Evolutionary conservation across 2,329 filamentous ascomycete species (phyloP), one percentile per base, ranked within the genome.

Genomic region (Penicillium griseofulvum): DNA sequence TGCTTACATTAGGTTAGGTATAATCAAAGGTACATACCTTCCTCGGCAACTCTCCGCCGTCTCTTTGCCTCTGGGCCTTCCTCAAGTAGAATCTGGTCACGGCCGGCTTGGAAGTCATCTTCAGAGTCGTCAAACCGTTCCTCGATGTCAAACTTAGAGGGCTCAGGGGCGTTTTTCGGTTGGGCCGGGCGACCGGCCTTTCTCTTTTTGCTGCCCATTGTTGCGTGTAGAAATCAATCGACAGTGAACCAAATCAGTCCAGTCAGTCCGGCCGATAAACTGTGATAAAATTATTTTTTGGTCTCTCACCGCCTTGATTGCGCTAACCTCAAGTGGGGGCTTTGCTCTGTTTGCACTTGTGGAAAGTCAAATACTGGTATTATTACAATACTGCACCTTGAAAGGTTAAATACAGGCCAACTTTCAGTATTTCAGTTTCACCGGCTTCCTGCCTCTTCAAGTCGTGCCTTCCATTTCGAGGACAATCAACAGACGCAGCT

Each of bases 111-210:
- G 72, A 96, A 96, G 71, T 96, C 91, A 73, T 99, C 94, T 72
- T 96, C 91, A 1, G 91, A 95, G 71, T 97, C 88, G 62, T 92
- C 90, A 65, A 99, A 87, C 74, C 96, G 91, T 73, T 93, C 87
- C 58, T 78, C 70, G 19, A 72, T 57, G 49, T 70, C 67, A 48
- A 72, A 77, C 54, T 71, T 75, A 33, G 69, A 68, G 39, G 64
- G 65, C 44, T 66, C 65, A 9, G 65, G 56, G 36, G 70, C 52
- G 17, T 70, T 65, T 7, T 71, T 68, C 44, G 71, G 65, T 22
- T 66, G 58, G 49, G 76, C 72, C 11, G 73, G 60, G 51, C 73
- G 79, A 22, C 82, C 79, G 1, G 84, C 87, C 79, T 92, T 94
- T 81, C 89, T 87, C 63, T 83, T 83, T 67, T 79, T 83, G 28